phyloP scores from a whole-genome alignment of 129 eudicot species.

The Tagetes erecta region DNA sequence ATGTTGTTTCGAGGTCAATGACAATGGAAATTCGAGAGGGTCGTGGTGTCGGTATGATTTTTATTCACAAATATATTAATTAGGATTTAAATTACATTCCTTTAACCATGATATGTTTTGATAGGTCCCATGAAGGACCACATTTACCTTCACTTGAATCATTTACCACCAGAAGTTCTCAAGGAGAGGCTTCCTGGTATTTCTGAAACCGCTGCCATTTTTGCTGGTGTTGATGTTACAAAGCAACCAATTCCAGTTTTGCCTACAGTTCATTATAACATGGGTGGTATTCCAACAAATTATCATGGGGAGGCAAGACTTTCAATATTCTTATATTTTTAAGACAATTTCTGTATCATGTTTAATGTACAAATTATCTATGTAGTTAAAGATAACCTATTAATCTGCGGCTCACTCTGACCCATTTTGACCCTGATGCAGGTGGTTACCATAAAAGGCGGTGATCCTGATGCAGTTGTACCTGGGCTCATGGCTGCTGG shows the following conservation, averaged over 20 bases:
- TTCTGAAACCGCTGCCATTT: conserved; percentile 97
- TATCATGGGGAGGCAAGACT: conserved; percentile 81
- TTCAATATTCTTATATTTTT: not conserved
- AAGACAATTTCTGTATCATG: not conserved
- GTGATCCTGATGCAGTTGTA: conserved; percentile 79
- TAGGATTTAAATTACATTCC: not conserved
- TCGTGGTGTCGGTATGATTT: conserved; percentile 91
- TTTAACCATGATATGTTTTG: conserved; percentile 15
- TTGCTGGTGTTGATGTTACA: conserved; percentile 98
- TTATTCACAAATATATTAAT: not conserved
- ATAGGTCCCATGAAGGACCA: conserved; percentile 93
- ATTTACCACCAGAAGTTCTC: conserved; percentile 97
- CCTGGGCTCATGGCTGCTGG: conserved; percentile 99
- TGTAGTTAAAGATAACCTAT: not conserved
- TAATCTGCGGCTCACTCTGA: not conserved
- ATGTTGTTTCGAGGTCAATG: conserved; percentile 97
- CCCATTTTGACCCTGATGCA: conserved; percentile 22
- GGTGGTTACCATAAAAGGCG: conserved; percentile 84
- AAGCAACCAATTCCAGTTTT: conserved; percentile 98
- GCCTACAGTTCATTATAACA: conserved; percentile 95
- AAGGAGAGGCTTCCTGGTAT: conserved; percentile 99
- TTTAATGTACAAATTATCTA: not conserved
- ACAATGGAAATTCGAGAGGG: conserved; percentile 99
- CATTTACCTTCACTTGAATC: conserved; percentile 89
- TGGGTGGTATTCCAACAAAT: conserved; percentile 99